Percentiles rank a stretch among this genome's conserved stretches.
These are phyloP conservation scores for Begonia loranthoides DNA, from an alignment of 306 rosid species.

Conservation along the genomic window DNA sequence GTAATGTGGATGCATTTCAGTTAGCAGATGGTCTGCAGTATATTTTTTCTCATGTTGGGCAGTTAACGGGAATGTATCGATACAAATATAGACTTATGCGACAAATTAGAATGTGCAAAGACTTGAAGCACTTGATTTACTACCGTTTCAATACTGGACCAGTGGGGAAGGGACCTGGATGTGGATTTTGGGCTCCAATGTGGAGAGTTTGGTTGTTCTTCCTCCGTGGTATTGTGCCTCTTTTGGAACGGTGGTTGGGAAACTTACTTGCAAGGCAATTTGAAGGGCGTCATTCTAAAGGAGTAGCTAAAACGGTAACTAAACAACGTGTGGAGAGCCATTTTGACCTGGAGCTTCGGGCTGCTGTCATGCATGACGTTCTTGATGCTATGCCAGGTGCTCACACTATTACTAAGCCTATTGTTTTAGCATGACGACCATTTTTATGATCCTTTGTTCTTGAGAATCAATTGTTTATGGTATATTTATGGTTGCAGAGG, in stretches of 20 bases:
- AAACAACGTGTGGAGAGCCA: conserved; percentile 99
- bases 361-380: conserved; percentile 99
- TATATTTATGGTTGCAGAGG: conserved; percentile 37
- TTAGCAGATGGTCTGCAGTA: conserved; percentile 97
- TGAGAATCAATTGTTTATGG: not conserved
- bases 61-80: conserved; percentile 97
- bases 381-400: conserved; percentile 99
- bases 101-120: conserved; percentile 98
- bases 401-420: not conserved
- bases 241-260: conserved; percentile 91
- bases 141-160: conserved; percentile 99
- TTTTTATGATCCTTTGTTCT: conserved; percentile 1
- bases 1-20: conserved; percentile 97
- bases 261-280: conserved; percentile 95
- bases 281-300: conserved; percentile 98
- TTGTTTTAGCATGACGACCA: not conserved
- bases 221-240: conserved; percentile 97
- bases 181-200: conserved; percentile 99
- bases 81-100: conserved; percentile 97
- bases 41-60: conserved; percentile 96
- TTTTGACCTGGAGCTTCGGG: conserved; percentile 96
- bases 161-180: conserved; percentile 98
- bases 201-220: conserved; percentile 99
- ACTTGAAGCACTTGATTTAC: conserved; percentile 88
- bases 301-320: conserved; percentile 97